These are phyloP conservation scores for Pseudomonodictys pantanalensis DNA, from an alignment of 495 filamentous ascomycete genomes.

Conservation along the genomic window DNA sequence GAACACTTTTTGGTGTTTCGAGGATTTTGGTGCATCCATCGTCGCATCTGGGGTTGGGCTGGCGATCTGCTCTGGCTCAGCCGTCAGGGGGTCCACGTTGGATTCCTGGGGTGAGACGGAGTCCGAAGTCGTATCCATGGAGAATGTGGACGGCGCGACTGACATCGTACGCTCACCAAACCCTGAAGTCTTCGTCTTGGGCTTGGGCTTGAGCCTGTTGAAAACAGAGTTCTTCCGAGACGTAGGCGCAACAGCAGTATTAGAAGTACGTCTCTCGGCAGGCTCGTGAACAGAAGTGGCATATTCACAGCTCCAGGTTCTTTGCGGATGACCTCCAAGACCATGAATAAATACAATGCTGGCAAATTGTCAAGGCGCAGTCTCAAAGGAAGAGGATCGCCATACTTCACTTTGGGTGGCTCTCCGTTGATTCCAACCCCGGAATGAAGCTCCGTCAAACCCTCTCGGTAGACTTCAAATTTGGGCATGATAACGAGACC, in stretches of 20 bases:
- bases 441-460: background rate
- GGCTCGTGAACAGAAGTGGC: background rate
- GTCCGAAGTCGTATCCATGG: constrained; percentile 7
- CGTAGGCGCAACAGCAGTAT: background rate
- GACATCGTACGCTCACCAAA: constrained; percentile 1
- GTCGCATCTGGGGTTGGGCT: background rate
- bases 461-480: background rate
- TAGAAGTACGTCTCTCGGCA: background rate
- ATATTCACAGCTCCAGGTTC: constrained; percentile 10
- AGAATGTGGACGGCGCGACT: background rate
- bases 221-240: constrained; percentile 2
- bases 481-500: background rate
- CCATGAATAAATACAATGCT: constrained; percentile 27
- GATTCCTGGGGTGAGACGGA: constrained; percentile 4
- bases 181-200: background rate
- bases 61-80: background rate
- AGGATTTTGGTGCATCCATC: too few relatives aligned
- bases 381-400: background rate
- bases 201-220: background rate
- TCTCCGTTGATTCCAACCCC: constrained; percentile 2
- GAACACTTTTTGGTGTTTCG: constrained; percentile 5
- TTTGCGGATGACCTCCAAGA: constrained; percentile 6
- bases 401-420: constrained; percentile 11
- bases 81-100: background rate
- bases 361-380: background rate